A percentile compares a stretch with the other conserved stretches of the same genome.
Conservation (phyloP, 352 stramenopile species). For the Globisporangium canariense region DNA sequence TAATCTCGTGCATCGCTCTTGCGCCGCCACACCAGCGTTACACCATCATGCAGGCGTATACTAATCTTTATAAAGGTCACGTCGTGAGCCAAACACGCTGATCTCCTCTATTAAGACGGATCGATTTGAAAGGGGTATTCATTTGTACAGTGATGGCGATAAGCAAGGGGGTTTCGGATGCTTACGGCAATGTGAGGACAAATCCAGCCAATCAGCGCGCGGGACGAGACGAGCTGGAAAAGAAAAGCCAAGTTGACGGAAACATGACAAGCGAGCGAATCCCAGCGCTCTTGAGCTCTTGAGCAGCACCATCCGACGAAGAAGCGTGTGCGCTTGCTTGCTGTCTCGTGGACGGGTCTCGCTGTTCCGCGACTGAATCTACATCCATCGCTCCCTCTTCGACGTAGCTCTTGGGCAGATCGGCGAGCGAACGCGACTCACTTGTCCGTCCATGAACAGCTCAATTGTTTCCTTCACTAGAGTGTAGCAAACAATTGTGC, state of each 20-base stretch:
- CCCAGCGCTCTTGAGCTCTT: too few species aligned
- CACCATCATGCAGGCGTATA: neutral
- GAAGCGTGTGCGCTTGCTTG: too few species aligned
- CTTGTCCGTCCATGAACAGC: too few species aligned
- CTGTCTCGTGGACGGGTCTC: too few species aligned
- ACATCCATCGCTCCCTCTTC: too few species aligned
- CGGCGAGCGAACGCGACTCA: too few species aligned
- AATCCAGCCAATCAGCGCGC: neutral
- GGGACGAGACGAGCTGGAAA: neutral
- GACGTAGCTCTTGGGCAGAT: too few species aligned
- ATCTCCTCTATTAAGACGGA: neutral
- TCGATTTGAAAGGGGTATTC: neutral
- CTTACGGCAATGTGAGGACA: neutral
- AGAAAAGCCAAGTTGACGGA: neutral
- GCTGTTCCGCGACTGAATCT: too few species aligned
- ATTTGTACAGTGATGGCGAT: neutral
- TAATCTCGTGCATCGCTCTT: slow-evolving; percentile 11
- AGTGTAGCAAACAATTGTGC: too few species aligned
- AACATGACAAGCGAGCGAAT: neutral
- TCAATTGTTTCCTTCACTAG: too few species aligned
- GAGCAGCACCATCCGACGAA: too few species aligned
- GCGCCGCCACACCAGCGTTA: neutral
- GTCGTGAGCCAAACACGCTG: neutral
- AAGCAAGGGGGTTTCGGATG: neutral
- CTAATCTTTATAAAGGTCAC: neutral